phyloP scores from a whole-genome alignment of 352 stramenopile genomes.

The Phytopythium sindhum region DNA sequence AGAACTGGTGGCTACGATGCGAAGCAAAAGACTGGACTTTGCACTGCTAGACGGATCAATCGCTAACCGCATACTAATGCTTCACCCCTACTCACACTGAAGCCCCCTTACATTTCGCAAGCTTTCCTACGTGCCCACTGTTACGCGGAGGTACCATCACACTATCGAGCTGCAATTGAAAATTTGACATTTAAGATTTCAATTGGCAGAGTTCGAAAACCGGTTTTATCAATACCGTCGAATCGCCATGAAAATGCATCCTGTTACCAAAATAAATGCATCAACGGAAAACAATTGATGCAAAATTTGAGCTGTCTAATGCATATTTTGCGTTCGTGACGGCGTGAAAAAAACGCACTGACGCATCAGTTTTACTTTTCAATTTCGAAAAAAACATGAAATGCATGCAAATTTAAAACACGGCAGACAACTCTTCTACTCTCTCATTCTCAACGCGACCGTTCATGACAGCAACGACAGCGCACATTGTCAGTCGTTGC shows the following conservation, averaged over 20 bases:
- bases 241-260: neutral
- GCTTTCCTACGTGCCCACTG: conserved; percentile 1
- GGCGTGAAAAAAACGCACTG: too few species aligned
- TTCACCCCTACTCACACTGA: conserved; percentile 1
- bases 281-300: neutral
- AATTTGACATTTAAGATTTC: neutral
- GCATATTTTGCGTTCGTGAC: too few species aligned
- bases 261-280: neutral
- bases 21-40: neutral
- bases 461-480: too few species aligned
- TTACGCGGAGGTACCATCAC: conserved; percentile 1
- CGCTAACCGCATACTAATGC: neutral
- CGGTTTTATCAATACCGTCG: neutral
- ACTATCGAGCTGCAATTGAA: neutral
- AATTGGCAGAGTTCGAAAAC: neutral
- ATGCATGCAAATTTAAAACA: too few species aligned
- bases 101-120: neutral
- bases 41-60: conserved; percentile 1
- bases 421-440: too few species aligned
- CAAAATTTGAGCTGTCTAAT: neutral
- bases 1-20: neutral
- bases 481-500: too few species aligned
- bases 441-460: too few species aligned
- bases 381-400: too few species aligned
- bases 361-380: too few species aligned